phyloP scores from a whole-genome alignment of 78 protist genomes.

The Corallochytrium limacisporum region DNA sequence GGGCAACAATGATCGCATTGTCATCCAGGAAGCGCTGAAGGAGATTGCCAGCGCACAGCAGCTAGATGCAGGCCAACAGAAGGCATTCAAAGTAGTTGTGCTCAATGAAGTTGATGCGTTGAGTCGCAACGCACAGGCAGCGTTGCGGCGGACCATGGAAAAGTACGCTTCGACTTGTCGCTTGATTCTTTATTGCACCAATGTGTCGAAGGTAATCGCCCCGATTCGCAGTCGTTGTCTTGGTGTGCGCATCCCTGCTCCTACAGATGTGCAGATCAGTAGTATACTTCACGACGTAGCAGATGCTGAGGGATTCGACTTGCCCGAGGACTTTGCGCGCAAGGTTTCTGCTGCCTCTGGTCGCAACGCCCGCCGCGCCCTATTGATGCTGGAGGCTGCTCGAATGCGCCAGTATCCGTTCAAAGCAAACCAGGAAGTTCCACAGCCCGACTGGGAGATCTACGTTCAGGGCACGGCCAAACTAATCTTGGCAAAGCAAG shows the following conservation, averaged over 20 bases:
- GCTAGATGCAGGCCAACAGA: constrained; percentile 16
- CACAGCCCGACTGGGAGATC: constrained; percentile 71
- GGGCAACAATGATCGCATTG: constrained; percentile 73
- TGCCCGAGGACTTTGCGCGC: constrained; percentile 7
- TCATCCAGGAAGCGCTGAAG: constrained; percentile 80
- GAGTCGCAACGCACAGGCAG: constrained; percentile 84
- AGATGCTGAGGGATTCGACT: constrained; percentile 5
- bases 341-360: neutral
- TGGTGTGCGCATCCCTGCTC: constrained; percentile 77
- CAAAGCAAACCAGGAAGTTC: neutral
- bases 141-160: constrained; percentile 98
- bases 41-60: constrained; percentile 84
- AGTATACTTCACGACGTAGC: constrained; percentile 20
- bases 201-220: constrained; percentile 56
- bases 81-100: constrained; percentile 37
- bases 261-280: constrained; percentile 28
- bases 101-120: constrained; percentile 80
- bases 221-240: constrained; percentile 91
- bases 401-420: constrained; percentile 30
- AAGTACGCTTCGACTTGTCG: constrained; percentile 63
- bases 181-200: constrained; percentile 52
- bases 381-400: constrained; percentile 71
- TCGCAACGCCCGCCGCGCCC: constrained; percentile 78
- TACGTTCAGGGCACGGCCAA: constrained; percentile 43
- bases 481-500: constrained; percentile 44